phyloP scores from a whole-genome alignment of 805 yeast species.

The Starmera amethionina region DNA sequence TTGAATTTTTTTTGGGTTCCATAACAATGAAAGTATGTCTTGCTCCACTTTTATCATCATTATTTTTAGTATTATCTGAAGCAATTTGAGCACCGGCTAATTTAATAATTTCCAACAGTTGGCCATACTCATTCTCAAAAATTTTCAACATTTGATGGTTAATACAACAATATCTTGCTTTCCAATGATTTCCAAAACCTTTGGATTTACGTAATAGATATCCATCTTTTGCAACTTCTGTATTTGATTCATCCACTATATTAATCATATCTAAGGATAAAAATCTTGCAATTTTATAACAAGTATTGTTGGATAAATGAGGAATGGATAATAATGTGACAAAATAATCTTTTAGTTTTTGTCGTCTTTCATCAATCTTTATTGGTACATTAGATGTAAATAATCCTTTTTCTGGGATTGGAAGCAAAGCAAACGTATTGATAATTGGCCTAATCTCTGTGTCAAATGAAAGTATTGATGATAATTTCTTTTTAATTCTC shows the following conservation, averaged over 20 bases:
- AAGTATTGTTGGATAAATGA: slow-evolving; percentile 42
- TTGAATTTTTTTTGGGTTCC: slow-evolving; percentile 29
- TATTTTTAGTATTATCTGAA: slow-evolving; percentile 16
- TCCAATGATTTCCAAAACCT: slow-evolving; percentile 59
- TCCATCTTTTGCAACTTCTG: slow-evolving; percentile 54
- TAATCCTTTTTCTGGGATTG: slow-evolving; percentile 52
- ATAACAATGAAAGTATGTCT: slow-evolving; percentile 52
- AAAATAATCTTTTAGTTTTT: slow-evolving; percentile 49
- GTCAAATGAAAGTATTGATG: slow-evolving; percentile 56
- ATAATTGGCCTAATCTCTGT: slow-evolving; percentile 42
- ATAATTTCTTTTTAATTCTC: slow-evolving; percentile 55
- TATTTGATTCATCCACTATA: slow-evolving; percentile 40
- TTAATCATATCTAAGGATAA: slow-evolving; percentile 59
- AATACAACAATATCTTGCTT: slow-evolving; percentile 55
- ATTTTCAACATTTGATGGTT: slow-evolving; percentile 50
- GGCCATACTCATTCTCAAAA: slow-evolving; percentile 48
- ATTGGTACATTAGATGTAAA: slow-evolving; percentile 52
- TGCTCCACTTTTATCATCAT: slow-evolving; percentile 23
- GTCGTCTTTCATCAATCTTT: slow-evolving; percentile 53
- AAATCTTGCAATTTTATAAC: slow-evolving; percentile 48
- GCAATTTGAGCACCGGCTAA: slow-evolving; percentile 47
- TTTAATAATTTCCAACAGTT: slow-evolving; percentile 39
- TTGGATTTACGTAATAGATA: slow-evolving; percentile 53
- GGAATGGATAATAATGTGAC: slow-evolving; percentile 46
- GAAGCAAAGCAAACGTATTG: slow-evolving; percentile 38